These are phyloP conservation scores for Metschnikowia borealis DNA, from an alignment of 805 yeast genomes.

Conservation along the genomic window DNA sequence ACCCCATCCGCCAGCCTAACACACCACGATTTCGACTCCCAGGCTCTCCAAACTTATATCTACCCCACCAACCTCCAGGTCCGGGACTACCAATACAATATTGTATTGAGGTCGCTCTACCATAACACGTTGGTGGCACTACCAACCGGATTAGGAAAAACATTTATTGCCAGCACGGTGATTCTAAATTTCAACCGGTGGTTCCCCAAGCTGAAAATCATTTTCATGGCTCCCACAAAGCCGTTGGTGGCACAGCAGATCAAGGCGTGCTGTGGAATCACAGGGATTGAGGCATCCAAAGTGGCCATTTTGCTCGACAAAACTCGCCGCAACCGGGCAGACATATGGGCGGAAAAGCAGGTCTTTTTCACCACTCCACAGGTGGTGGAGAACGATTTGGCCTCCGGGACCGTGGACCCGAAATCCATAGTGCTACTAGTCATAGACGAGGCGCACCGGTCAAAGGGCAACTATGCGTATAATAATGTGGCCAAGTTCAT, in stretches of 20 bases:
- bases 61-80: constrained; percentile 84
- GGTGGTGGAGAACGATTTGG: constrained; percentile 86
- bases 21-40: constrained; percentile 9
- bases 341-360: constrained; percentile 71
- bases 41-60: constrained; percentile 43
- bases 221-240: constrained; percentile 95
- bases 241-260: constrained; percentile 97
- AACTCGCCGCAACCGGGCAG: constrained; percentile 54
- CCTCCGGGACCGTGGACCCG: constrained; percentile 72
- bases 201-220: constrained; percentile 74
- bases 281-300: constrained; percentile 74
- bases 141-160: constrained; percentile 97
- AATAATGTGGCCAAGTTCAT: constrained; percentile 69
- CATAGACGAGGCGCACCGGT: constrained; percentile 94
- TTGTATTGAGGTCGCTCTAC: constrained; percentile 67
- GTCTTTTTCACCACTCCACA: constrained; percentile 96
- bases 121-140: constrained; percentile 80
- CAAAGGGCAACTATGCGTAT: constrained; percentile 87
- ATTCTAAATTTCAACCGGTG: constrained; percentile 87
- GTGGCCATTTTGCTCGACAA: constrained; percentile 76
- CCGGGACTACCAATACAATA: constrained; percentile 85
- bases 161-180: constrained; percentile 91
- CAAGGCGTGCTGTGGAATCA: constrained; percentile 81
- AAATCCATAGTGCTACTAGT: constrained; percentile 70
- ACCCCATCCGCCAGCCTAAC: neutral